Conservation (phyloP, 73 alveolate genomes). For the Halteria grandinella region DNA sequence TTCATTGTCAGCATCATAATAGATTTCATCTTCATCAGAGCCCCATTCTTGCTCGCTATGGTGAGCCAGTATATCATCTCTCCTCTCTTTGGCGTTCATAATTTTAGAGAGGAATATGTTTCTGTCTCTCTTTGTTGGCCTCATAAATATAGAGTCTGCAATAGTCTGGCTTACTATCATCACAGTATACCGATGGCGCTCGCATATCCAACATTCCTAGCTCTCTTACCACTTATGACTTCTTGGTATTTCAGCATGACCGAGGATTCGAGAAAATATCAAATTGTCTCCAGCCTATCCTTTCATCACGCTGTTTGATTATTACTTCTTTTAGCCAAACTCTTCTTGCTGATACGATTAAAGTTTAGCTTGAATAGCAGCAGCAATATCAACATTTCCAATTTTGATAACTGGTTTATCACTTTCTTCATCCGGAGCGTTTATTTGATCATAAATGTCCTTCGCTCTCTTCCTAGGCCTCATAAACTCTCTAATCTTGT, state of each 20-base stretch:
- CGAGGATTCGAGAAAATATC: slow-evolving; percentile 57
- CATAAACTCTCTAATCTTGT: slow-evolving; percentile 47
- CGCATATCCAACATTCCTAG: slow-evolving; percentile 65
- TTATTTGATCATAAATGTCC: slow-evolving; percentile 42
- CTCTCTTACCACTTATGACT: slow-evolving; percentile 57
- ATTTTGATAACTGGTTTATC: slow-evolving; percentile 2
- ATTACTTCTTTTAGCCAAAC: slow-evolving; percentile 13
- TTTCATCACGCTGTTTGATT: slow-evolving; percentile 1
- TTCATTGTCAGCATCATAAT: slow-evolving; percentile 55
- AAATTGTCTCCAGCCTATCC: slow-evolving; percentile 51
- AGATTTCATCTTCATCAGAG: slow-evolving; percentile 46
- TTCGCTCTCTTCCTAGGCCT: slow-evolving; percentile 38
- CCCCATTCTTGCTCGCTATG: slow-evolving; percentile 48
- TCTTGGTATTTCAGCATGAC: slow-evolving; percentile 61
- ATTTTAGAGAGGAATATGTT: slow-evolving; percentile 6
- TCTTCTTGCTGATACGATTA: background rate
- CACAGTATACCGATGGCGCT: slow-evolving; percentile 54
- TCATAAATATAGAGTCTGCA: background rate
- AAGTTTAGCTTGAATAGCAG: slow-evolving; percentile 38
- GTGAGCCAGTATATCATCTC: slow-evolving; percentile 7
- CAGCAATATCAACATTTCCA: slow-evolving; percentile 10
- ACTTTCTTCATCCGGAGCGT: slow-evolving; percentile 20
- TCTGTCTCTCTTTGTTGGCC: slow-evolving; percentile 40
- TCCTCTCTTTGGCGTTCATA: slow-evolving; percentile 7
- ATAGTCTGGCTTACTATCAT: slow-evolving; percentile 41